Base-by-base conservation (phyloP, 2,329 filamentous ascomycete species). In the Diplodia sapinea region DNA sequence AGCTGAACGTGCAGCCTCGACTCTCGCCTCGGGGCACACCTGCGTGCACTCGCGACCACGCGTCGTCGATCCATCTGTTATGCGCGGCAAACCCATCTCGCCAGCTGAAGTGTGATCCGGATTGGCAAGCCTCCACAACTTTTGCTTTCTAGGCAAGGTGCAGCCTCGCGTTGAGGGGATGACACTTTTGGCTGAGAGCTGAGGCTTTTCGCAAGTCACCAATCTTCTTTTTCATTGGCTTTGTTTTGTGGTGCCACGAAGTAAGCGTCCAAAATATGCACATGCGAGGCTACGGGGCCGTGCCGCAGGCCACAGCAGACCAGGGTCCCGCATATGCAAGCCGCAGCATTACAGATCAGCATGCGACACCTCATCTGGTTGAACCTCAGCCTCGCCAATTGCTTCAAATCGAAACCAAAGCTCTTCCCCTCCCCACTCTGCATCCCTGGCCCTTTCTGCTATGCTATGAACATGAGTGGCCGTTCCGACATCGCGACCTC, bases 401-500 rank as follows among this genome's bases (percentile, higher is more conserved):
- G 9, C 9, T 31, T 55, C 52, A 13, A 33, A n/a, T 17, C 31
- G 20, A 55, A 20, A 47, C 9, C 26, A n/a, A n/a, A 31, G 13
- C 17, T 31, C 23, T 33, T 15, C 17, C 51, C 51, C 5, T 33
- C 17, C 23, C 4, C 26, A 17, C 8, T 17, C 29, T 33, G 26
- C 29, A 11, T 33, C 26, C 29, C 29, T 11, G 9, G 13, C 17
- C 13, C 15, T n/a, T 15, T n/a, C 26, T 26, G 13, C 17, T 29
- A 54, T 54, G 17, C 12, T n/a, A 54, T 54, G 51, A 29, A 31
- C 26, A 31, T 54, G 51, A 54, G 51, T 33, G 51, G 31, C 15
- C 13, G 29, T n/a, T 26, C 51, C 26, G 31, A 54, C 15, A 15
- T 54, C 26, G 51, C 51, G 13, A 54, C 51, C 17, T 31, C 51